Evolutionary conservation across 1,139 yeast genomes (phyloP).

Genomic region (Protomyces gravidus): DNA sequence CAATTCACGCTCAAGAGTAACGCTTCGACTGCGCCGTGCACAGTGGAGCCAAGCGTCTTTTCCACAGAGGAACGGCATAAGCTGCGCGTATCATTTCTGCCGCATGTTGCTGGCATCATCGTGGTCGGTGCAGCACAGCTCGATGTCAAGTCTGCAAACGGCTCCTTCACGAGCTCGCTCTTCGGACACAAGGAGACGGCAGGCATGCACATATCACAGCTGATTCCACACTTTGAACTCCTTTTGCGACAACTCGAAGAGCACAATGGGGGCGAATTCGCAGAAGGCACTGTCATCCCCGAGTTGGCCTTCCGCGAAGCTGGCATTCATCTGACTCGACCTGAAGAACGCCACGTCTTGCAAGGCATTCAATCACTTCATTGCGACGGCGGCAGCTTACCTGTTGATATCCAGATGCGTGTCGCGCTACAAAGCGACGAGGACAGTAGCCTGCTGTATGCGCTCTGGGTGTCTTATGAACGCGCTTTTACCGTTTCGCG

Average conservation of each 20-base stretch:
- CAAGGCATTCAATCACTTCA: slow-evolving; percentile 51
- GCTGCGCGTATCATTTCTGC: slow-evolving; percentile 59
- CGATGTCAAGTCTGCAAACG: slow-evolving; percentile 62
- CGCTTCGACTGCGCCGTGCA: slow-evolving; percentile 12
- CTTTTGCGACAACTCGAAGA: slow-evolving; percentile 45
- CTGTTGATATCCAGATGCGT: slow-evolving; percentile 74
- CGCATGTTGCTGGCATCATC: slow-evolving; percentile 82
- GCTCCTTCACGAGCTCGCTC: slow-evolving; percentile 69
- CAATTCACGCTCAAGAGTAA: slow-evolving; percentile 1
- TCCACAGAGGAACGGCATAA: slow-evolving; percentile 25
- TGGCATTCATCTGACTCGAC: slow-evolving; percentile 15
- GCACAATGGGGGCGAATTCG: slow-evolving; percentile 44
- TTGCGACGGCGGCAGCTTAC: slow-evolving; percentile 60
- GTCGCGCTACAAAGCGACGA: slow-evolving; percentile 44
- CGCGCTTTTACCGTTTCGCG: slow-evolving; percentile 13
- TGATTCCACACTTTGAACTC: slow-evolving; percentile 63
- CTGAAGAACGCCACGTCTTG: slow-evolving; percentile 12
- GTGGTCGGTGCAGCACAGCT: slow-evolving; percentile 54
- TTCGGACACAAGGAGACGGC: slow-evolving; percentile 63
- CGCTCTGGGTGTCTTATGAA: slow-evolving; percentile 78
- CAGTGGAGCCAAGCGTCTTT: slow-evolving; percentile 24
- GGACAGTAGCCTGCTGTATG: slow-evolving; percentile 39
- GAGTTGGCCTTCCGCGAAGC: slow-evolving; percentile 24
- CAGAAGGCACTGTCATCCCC: slow-evolving; percentile 19
- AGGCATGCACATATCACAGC: slow-evolving; percentile 50